Conservation (phyloP, 2,329 filamentous ascomycete genomes). For the Scortechinia acanthostroma region DNA sequence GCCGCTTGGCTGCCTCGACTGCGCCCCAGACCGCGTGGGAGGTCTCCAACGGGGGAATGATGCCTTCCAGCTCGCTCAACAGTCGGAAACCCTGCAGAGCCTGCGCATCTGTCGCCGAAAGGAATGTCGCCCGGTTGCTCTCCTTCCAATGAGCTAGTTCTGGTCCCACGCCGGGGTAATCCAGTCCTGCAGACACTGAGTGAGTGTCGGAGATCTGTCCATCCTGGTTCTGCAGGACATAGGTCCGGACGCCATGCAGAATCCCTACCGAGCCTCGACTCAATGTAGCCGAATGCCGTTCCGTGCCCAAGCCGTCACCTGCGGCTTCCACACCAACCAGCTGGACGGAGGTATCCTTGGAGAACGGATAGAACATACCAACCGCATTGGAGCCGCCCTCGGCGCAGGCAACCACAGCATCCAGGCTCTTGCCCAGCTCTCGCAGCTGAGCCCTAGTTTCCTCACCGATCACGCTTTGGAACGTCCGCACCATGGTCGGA, state of each 20-base stretch:
- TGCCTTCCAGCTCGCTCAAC: constrained; percentile 82
- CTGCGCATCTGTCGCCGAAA: constrained; percentile 84
- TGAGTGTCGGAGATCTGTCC: constrained; percentile 94
- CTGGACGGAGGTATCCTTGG: constrained; percentile 76
- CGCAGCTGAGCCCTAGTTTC: constrained; percentile 92
- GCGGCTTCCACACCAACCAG: constrained; percentile 91
- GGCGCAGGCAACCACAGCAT: constrained; percentile 93
- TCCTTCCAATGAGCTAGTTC: constrained; percentile 94
- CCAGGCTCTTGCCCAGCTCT: constrained; percentile 80
- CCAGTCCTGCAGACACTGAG: constrained; percentile 89
- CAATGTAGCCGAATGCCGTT: constrained; percentile 80
- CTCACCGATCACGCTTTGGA: constrained; percentile 91
- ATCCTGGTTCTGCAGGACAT: constrained; percentile 84
- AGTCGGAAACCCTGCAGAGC: constrained; percentile 82
- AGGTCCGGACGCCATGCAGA: constrained; percentile 90
- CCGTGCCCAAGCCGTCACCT: constrained; percentile 83
- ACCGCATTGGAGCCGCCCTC: constrained; percentile 91
- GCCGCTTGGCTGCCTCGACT: constrained; percentile 83
- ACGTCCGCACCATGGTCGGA: constrained; percentile 92
- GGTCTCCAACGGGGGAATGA: constrained; percentile 91
- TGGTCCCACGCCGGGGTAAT: constrained; percentile 94
- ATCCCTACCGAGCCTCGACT: constrained; percentile 83
- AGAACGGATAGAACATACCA: constrained; percentile 98
- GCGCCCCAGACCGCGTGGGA: constrained; percentile 88
- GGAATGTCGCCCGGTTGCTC: constrained; percentile 74